Conservation (phyloP, 306 rosid genomes). For the Spatholobus suberectus region DNA sequence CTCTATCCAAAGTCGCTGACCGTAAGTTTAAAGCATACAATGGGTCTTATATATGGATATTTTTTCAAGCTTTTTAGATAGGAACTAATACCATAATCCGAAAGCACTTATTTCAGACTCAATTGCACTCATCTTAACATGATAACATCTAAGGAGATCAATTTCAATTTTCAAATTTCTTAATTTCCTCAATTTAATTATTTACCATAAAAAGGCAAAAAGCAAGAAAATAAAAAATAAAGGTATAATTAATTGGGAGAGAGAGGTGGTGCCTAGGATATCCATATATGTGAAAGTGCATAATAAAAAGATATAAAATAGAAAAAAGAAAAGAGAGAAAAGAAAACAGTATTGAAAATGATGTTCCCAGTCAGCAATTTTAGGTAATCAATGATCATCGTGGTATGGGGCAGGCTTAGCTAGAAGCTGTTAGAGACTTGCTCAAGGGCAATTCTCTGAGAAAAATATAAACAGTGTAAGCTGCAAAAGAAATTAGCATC, state of each 20-base stretch:
- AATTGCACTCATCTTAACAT: conserved; percentile 27
- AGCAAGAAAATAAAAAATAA: background rate
- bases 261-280: background rate
- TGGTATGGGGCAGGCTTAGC: conserved; percentile 24
- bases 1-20: conserved; percentile 28
- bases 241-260: background rate
- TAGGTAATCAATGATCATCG: conserved; percentile 24
- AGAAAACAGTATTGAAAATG: conserved; percentile 46
- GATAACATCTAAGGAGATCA: background rate
- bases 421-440: conserved; percentile 27
- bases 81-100: conserved; percentile 49
- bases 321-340: background rate
- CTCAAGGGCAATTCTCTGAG: conserved; percentile 14
- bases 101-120: background rate
- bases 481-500: background rate
- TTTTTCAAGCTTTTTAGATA: conserved; percentile 22
- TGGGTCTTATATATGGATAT: conserved; percentile 41
- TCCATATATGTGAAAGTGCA: conserved; percentile 10
- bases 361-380: conserved; percentile 37
- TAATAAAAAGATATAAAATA: conserved; percentile 30
- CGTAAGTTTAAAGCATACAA: conserved; percentile 19
- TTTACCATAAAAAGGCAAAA: background rate
- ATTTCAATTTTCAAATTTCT: background rate
- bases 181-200: background rate
- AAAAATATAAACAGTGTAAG: background rate